Evolutionary conservation across 768 basidiomycete species (phyloP).

Genomic region (Exsudoporus frostii): DNA sequence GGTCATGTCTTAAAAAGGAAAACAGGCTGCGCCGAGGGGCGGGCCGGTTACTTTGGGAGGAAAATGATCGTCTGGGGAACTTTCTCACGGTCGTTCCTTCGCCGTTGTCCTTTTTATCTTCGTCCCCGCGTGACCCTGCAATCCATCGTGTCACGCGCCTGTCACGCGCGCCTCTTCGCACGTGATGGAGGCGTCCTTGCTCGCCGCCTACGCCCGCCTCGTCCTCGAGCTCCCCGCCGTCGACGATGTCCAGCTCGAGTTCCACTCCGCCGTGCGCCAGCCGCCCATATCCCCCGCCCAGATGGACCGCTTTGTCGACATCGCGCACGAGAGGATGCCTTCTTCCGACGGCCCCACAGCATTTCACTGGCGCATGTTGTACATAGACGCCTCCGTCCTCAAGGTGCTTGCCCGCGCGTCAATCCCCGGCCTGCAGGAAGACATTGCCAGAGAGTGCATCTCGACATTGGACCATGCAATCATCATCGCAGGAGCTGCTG

Average conservation of each 20-base stretch:
- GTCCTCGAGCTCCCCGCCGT: not conserved
- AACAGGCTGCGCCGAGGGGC: conserved; percentile 50
- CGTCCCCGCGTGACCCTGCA: conserved; percentile 41
- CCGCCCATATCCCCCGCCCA: not conserved
- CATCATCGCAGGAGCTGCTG: conserved; percentile 72
- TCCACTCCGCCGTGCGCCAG: not conserved
- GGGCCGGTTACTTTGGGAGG: conserved; percentile 44
- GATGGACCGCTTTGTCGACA: conserved; percentile 40
- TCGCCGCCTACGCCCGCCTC: not conserved
- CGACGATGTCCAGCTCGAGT: not conserved
- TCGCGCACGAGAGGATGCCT: conserved; percentile 52
- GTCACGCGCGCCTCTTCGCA: conserved; percentile 21
- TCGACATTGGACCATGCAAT: conserved; percentile 72
- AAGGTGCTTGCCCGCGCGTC: conserved; percentile 41
- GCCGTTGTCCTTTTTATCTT: conserved; percentile 64
- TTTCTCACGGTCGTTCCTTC: conserved; percentile 44
- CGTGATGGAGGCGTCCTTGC: not conserved
- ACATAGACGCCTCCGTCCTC: conserved; percentile 73
- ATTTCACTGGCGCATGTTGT: conserved; percentile 61
- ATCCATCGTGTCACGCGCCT: conserved; percentile 35
- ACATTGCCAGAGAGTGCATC: conserved; percentile 44
- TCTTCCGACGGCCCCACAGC: conserved; percentile 32
- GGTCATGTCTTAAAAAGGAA: conserved; percentile 64
- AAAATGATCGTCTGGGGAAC: conserved; percentile 47
- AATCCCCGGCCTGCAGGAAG: conserved; percentile 9